These are phyloP conservation scores for Yamadazyma buinensis DNA, from an alignment of 1,139 yeast genomes.

Conservation along the genomic window DNA sequence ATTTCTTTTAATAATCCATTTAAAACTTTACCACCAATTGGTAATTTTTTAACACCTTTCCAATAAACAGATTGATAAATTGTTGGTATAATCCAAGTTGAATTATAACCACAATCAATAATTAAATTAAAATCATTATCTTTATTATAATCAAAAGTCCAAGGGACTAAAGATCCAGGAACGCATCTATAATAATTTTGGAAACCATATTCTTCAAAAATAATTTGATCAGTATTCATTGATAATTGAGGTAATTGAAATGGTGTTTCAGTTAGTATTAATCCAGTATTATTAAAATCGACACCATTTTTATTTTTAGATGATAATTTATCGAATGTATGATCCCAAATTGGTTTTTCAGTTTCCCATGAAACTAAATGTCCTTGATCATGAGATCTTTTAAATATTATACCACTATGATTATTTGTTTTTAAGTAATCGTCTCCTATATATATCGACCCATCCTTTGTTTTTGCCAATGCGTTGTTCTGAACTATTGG, in stretches of 20 bases:
- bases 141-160: constrained; percentile 30
- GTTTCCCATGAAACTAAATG: constrained; percentile 90
- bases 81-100: constrained; percentile 86
- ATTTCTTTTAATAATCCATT: constrained; percentile 82
- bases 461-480: constrained; percentile 72
- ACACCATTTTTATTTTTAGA: constrained; percentile 22
- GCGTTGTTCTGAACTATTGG: constrained; percentile 66
- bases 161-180: constrained; percentile 70
- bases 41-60: constrained; percentile 71
- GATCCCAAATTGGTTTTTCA: constrained; percentile 93
- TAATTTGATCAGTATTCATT: constrained; percentile 82
- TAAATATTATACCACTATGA: constrained; percentile 68
- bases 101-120: constrained; percentile 82
- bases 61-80: constrained; percentile 75
- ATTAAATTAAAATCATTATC: constrained; percentile 68
- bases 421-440: constrained; percentile 66
- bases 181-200: constrained; percentile 57
- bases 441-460: constrained; percentile 65
- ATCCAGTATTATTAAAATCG: constrained; percentile 43
- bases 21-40: constrained; percentile 81
- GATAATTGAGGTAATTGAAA: constrained; percentile 81
- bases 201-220: constrained; percentile 92
- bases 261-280: constrained; percentile 73
- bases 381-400: constrained; percentile 85
- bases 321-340: constrained; percentile 39